These are phyloP conservation scores for Waltiozyma sp. DNA, from an alignment of 1,139 yeast genomes.

Conservation along the genomic window DNA sequence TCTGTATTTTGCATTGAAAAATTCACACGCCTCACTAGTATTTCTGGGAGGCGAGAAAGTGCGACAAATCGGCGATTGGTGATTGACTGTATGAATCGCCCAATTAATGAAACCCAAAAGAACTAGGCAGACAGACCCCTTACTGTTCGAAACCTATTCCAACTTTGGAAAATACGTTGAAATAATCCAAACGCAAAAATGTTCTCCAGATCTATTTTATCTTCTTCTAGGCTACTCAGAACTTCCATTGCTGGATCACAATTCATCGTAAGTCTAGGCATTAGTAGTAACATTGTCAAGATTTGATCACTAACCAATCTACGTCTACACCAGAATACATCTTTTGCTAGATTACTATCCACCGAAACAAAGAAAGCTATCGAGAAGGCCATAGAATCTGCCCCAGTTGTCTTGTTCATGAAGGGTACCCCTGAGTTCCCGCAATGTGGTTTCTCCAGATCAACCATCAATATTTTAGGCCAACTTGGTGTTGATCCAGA, in stretches of 20 bases:
- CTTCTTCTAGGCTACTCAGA: background rate
- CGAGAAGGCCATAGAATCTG: slow-evolving; percentile 70
- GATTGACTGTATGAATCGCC: too few species aligned
- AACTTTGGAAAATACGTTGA: too few species aligned
- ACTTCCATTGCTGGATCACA: background rate
- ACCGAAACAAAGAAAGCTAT: slow-evolving; percentile 76
- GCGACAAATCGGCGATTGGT: too few species aligned
- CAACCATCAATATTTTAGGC: slow-evolving; percentile 86
- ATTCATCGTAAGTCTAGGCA: background rate
- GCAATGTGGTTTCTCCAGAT: slow-evolving; percentile 95
- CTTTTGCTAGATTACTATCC: slow-evolving; percentile 45
- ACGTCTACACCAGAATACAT: background rate
- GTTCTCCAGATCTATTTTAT: background rate
- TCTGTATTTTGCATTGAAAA: too few species aligned
- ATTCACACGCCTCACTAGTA: too few species aligned
- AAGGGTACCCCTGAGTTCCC: slow-evolving; percentile 97
- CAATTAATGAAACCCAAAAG: too few species aligned
- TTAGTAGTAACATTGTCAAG: background rate
- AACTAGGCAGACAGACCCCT: too few species aligned
- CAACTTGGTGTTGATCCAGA: slow-evolving; percentile 96
- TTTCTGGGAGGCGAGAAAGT: too few species aligned
- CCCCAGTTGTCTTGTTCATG: slow-evolving; percentile 93
- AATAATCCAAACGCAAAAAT: background rate
- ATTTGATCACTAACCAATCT: background rate
- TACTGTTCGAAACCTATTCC: too few species aligned